Evolutionary conservation across 345 rosid genomes (phyloP).

Genomic region (Gossypium stocksii): DNA sequence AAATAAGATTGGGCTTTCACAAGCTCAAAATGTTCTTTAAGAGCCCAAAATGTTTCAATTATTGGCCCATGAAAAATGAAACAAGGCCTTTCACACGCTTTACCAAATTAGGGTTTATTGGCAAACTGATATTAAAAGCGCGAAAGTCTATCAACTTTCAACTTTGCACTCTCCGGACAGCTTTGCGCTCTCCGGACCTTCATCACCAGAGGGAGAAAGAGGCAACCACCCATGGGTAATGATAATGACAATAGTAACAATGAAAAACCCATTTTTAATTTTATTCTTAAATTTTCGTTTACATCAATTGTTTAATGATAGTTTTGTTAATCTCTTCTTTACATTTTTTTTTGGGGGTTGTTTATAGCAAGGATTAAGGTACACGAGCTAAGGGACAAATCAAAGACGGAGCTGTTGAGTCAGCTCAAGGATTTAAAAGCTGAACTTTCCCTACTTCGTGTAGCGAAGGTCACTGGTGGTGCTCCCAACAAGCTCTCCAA

Average conservation of each 20-base stretch:
- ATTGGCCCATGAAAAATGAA: neutral
- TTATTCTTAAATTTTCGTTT: too few species aligned
- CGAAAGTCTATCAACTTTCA: neutral
- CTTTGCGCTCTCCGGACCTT: neutral
- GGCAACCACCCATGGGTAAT: slow-evolving; percentile 26
- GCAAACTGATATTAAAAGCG: neutral
- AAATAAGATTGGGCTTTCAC: too few species aligned
- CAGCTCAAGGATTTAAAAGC: slow-evolving; percentile 50
- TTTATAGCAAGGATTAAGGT: slow-evolving; percentile 52
- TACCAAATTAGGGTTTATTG: slow-evolving; percentile 20
- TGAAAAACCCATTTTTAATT: neutral
- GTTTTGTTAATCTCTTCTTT: neutral
- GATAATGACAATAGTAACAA: neutral
- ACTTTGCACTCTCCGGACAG: neutral
- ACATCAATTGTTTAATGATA: neutral
- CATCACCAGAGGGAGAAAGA: neutral
- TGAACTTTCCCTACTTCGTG: slow-evolving; percentile 61
- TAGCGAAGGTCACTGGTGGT: slow-evolving; percentile 64
- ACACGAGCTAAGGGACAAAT: slow-evolving; percentile 50
- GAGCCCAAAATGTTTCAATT: neutral
- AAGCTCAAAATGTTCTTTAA: neutral
- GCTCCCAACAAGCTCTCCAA: slow-evolving; percentile 67
- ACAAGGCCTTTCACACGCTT: neutral
- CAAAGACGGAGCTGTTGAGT: slow-evolving; percentile 41
- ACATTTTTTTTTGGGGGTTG: neutral